phyloP scores from a whole-genome alignment of 176 grass and related monocot genomes.

The Saccharum spontaneum region DNA sequence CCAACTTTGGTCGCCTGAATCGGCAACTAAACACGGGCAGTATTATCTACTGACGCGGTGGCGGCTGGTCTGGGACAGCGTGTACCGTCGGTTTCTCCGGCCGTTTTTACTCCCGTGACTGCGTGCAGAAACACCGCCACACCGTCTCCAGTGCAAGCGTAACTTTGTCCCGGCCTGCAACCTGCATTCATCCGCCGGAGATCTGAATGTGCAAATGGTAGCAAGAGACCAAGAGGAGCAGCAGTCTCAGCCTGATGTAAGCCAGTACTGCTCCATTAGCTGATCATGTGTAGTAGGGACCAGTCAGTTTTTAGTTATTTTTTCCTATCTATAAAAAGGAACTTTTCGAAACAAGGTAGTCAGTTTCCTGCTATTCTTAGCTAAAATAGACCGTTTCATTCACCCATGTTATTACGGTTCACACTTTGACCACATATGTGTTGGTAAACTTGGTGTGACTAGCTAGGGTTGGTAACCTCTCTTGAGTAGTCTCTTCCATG shows the following conservation, averaged over 20 bases:
- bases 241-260: not conserved
- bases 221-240: not conserved
- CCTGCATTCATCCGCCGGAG: not conserved
- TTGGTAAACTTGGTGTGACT: no score
- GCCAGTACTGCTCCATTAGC: not conserved
- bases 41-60: not conserved
- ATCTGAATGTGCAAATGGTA: not conserved
- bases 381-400: not conserved
- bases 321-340: no score
- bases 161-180: not conserved
- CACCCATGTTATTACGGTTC: not conserved
- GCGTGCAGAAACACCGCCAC: not conserved
- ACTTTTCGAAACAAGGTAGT: no score
- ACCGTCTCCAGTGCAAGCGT: not conserved
- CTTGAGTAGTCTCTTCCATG: no score
- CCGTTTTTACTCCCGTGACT: constrained; percentile 4
- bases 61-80: constrained; percentile 3
- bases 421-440: not conserved
- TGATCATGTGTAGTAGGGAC: not conserved
- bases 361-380: not conserved
- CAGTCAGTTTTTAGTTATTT: not conserved
- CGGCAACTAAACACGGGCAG: no score
- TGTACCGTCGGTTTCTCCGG: constrained; percentile 20
- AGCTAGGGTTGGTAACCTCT: no score
- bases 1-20: no score